These are phyloP conservation scores for Phenoliferia sp. DNA, from an alignment of 1,284 basidiomycete species.

Conservation along the genomic window DNA sequence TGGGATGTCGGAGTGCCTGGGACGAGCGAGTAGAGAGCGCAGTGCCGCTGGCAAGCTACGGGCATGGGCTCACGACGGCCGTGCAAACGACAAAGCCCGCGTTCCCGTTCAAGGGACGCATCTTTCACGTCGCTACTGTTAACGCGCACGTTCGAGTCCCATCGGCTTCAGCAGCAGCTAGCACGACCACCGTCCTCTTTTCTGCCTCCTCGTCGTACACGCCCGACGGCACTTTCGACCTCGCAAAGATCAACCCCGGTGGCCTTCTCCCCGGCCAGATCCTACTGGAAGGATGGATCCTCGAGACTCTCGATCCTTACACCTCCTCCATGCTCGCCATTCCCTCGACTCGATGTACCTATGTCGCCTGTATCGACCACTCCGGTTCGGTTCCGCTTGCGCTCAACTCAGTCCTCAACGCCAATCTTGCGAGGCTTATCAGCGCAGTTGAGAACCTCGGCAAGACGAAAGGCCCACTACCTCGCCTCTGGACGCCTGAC, in stretches of 20 bases:
- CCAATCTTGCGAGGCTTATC: constrained; percentile 44
- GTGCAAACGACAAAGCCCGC: constrained; percentile 40
- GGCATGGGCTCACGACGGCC: constrained; percentile 63
- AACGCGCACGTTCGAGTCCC: constrained; percentile 57
- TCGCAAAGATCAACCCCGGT: constrained; percentile 72
- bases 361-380: constrained; percentile 83
- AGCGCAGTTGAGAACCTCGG: constrained; percentile 40
- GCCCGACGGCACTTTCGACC: constrained; percentile 50
- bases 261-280: constrained; percentile 71
- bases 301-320: constrained; percentile 96
- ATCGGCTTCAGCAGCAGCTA: constrained; percentile 45
- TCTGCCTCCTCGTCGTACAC: constrained; percentile 48
- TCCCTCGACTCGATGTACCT: constrained; percentile 85
- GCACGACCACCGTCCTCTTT: constrained; percentile 45
- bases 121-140: constrained; percentile 73
- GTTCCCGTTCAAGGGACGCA: constrained; percentile 83
- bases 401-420: constrained; percentile 83
- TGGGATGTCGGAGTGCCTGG: constrained; percentile 70
- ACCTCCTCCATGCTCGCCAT: constrained; percentile 91
- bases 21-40: constrained; percentile 74
- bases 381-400: constrained; percentile 79
- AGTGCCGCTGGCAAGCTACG: constrained; percentile 70
- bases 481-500: constrained; percentile 28
- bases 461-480: constrained; percentile 34
- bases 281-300: constrained; percentile 89